Conservation (phyloP, 306 rosid species). For the Amphicarpaea edgeworthii region DNA sequence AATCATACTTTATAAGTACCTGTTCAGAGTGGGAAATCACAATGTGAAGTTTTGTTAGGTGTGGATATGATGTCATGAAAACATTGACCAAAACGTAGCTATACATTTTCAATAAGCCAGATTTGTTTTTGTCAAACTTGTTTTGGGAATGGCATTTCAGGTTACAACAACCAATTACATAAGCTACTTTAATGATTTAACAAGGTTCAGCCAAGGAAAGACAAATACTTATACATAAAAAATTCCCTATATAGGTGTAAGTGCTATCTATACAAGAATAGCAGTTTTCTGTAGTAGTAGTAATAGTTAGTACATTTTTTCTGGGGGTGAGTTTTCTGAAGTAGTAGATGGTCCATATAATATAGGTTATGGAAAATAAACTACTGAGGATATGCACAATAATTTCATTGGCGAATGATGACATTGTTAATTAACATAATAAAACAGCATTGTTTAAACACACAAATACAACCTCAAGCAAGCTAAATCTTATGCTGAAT, state of each 20-base stretch:
- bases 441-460: conserved; percentile 4
- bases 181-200: conserved; percentile 7
- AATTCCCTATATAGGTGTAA: background rate
- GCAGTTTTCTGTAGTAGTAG: background rate
- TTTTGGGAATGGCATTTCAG: conserved; percentile 36
- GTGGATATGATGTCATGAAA: conserved; percentile 7
- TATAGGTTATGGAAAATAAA: background rate
- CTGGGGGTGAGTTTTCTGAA: background rate
- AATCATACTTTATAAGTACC: background rate
- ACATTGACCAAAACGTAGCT: conserved; percentile 24
- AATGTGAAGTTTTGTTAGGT: conserved; percentile 16
- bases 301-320: background rate
- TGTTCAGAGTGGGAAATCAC: background rate
- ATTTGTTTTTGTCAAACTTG: conserved; percentile 39
- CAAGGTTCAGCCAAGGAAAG: background rate
- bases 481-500: too few species aligned
- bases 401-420: background rate
- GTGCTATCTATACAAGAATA: background rate
- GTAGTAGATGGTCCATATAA: background rate
- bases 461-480: conserved; percentile 6
- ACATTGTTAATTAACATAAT: conserved; percentile 26
- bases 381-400: background rate
- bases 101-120: conserved; percentile 33
- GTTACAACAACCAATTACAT: conserved; percentile 13
- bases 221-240: background rate